Evolutionary conservation across 1,284 basidiomycete genomes (phyloP).

Genomic region (Cryptococcus floricola): DNA sequence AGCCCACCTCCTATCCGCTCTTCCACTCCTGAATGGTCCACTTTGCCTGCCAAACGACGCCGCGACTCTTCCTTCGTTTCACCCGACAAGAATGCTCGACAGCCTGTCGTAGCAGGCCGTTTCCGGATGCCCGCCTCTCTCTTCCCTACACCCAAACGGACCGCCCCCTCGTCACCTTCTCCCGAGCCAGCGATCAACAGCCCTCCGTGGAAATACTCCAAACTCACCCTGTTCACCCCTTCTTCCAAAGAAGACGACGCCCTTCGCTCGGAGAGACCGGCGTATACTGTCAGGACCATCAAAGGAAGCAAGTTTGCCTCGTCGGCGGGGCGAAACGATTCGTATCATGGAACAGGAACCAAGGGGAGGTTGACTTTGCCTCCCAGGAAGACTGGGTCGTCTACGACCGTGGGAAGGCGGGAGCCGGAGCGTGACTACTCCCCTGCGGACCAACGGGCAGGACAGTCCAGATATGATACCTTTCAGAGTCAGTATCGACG

Average conservation of each 20-base stretch:
- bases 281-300: background rate
- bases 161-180: background rate
- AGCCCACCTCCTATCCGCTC: background rate
- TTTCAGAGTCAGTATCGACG: background rate
- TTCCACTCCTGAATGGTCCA: background rate
- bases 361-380: background rate
- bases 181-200: background rate
- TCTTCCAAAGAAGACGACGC: background rate
- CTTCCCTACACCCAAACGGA: background rate
- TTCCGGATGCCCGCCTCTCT: background rate
- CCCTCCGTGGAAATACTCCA: background rate
- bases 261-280: background rate
- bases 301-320: background rate
- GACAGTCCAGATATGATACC: background rate
- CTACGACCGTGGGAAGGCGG: background rate
- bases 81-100: background rate
- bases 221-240: conserved; percentile 1
- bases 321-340: background rate
- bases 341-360: background rate
- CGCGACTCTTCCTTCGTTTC: background rate
- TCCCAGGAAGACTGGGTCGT: background rate
- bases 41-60: background rate
- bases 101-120: background rate
- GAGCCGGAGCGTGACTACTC: background rate
- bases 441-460: background rate